Percentiles rank a stretch among this genome's conserved stretches.
Conservation (phyloP, 345 rosid genomes). For the Atalantia buxifolia region DNA sequence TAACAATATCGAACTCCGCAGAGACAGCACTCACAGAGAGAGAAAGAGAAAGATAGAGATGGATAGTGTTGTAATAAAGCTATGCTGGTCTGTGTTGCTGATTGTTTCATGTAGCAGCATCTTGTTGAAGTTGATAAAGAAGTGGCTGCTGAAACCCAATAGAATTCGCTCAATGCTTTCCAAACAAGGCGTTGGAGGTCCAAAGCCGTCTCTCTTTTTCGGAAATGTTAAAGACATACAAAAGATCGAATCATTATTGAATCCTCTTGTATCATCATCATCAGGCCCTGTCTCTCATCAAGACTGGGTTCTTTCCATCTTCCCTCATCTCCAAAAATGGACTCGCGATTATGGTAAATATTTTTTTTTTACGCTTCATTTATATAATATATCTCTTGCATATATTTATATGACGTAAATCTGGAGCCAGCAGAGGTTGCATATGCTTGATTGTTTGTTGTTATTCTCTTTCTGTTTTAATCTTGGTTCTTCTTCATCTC, state of each 20-base stretch:
- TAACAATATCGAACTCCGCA: too few species aligned
- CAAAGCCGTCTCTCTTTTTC: neutral
- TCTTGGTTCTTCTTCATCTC: too few species aligned
- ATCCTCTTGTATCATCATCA: neutral
- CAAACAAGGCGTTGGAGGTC: constrained; percentile 10
- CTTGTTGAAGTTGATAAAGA: neutral
- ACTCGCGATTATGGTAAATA: constrained; percentile 20
- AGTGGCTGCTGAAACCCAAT: neutral
- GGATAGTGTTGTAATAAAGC: neutral
- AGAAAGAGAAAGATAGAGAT: neutral
- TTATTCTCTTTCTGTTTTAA: too few species aligned
- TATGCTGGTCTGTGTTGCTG: neutral
- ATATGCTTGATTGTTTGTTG: too few species aligned
- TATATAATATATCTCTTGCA: too few species aligned
- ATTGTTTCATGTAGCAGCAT: neutral
- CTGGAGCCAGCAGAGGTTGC: too few species aligned
- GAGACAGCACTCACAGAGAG: neutral
- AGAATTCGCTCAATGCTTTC: constrained; percentile 2
- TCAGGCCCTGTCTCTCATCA: neutral
- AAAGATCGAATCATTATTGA: neutral
- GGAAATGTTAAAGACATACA: constrained; percentile 8
- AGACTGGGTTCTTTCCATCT: constrained; percentile 14
- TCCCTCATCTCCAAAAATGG: constrained; percentile 28
- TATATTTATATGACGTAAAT: too few species aligned
- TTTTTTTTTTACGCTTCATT: neutral